Evolutionary conservation across 768 basidiomycete genomes (phyloP), one percentile per base, ranked within the genome.

Genomic region (Chiua virens): DNA sequence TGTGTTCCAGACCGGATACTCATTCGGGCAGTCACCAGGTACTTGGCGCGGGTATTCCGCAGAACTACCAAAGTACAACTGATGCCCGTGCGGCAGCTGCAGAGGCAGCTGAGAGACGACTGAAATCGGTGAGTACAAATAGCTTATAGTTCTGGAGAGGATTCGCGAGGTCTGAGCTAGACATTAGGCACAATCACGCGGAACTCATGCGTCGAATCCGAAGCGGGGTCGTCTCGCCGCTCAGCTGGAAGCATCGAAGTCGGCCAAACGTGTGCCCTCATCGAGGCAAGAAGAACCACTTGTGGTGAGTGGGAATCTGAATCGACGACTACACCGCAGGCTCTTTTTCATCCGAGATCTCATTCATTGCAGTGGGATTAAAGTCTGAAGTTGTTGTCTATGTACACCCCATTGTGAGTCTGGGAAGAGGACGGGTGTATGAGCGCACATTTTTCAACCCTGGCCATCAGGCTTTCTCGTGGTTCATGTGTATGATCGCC

Each of bases 71-170:
- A 63, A 64, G 58, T 60, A 58, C 64, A 53, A 44, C 59, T 50
- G 70, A 82, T 72, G 69, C 75, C 63, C 78, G 79, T 60, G 69
- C 72, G 45, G 82, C 82, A 64, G 80, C 81, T 50, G 79, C 80
- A 65, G 79, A 79, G 65, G 83, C 83, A 53, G 83, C 83, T 56
- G 83, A 83, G 65, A 77, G 77, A 59, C 75, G 83, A 56, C 55
- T 77, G 64, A 73, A 82, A 68, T 74, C 75, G 61, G 83, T 83
- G 59, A 71, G 81, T 71, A 47, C 52, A 9, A 50, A 44, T 28
- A 20, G 47, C 22, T 43, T 27, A 22, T 27, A 22, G 32, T 60
- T 59, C 57, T 48, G 50, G 48, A 50, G 49, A 47, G 18, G 57
- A 63, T 64, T 69, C 60, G 65, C 67, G 42, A 45, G 36, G 42